Evolutionary conservation across 1,139 yeast genomes (phyloP).

Genomic region (Suhomyces choctaworum): DNA sequence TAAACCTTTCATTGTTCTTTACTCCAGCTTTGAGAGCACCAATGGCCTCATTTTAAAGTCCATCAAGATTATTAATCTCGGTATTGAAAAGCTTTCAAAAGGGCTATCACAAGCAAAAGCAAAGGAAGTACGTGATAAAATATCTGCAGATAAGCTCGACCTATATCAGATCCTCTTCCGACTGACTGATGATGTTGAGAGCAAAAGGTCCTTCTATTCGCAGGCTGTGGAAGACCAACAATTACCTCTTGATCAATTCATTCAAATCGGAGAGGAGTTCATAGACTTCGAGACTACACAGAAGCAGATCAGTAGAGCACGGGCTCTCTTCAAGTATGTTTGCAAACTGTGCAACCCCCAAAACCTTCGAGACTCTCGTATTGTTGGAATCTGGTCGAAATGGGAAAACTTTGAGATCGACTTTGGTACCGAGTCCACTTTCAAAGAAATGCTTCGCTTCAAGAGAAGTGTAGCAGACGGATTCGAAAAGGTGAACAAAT

Average conservation of each 20-base stretch:
- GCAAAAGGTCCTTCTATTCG: constrained; percentile 22
- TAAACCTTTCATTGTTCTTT: constrained; percentile 53
- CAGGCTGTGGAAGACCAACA: constrained; percentile 22
- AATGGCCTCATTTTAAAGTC: constrained; percentile 32
- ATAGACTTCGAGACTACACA: constrained; percentile 49
- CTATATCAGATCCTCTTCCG: constrained; percentile 21
- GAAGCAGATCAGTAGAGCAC: constrained; percentile 56
- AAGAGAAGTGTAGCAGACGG: constrained; percentile 44
- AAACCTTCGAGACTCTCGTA: constrained; percentile 14
- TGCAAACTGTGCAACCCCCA: constrained; percentile 24
- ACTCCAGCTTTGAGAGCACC: constrained; percentile 58
- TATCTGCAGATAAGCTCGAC: constrained; percentile 25
- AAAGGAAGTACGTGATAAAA: constrained; percentile 14
- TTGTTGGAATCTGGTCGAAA: constrained; percentile 49
- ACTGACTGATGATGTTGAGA: constrained; percentile 8
- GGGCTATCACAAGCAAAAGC: constrained; percentile 7
- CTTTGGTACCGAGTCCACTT: constrained; percentile 69
- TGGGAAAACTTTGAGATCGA: constrained; percentile 79
- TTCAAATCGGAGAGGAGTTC: constrained; percentile 37
- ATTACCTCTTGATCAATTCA: constrained; percentile 30
- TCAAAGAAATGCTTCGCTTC: constrained; percentile 70
- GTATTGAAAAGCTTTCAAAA: constrained; percentile 17
- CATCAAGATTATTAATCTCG: constrained; percentile 26
- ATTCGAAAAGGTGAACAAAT: constrained; percentile 32
- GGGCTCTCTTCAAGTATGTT: constrained; percentile 55